Evolutionary conservation across 352 stramenopile species (phyloP), one percentile per base, ranked within the genome.

Genomic region (Phytophthora brassicae): DNA sequence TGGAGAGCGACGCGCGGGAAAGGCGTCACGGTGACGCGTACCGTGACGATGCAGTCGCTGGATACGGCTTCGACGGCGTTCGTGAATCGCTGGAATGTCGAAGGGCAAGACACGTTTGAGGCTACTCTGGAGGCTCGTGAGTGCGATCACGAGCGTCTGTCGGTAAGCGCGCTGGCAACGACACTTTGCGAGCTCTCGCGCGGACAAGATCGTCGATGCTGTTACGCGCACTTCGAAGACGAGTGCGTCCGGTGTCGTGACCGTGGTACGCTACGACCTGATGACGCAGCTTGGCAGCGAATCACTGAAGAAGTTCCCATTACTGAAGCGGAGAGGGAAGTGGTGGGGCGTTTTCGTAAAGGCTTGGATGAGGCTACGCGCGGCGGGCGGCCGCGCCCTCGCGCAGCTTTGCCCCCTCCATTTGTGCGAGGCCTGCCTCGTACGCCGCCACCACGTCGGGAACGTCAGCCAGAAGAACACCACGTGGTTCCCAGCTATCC

Each of bases 371-470:
- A 45, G 14, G 42, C 50, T 46, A 45, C 38, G 36, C 38, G 46
- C 39, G 41, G 23, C 17, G 31, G 6, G 38, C 29, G 12, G 43
- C 14, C 16, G 47, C 31, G 47, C 31, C 46, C 6, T n/a, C n/a
- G n/a, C n/a, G n/a, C n/a, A n/a, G n/a, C n/a, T n/a, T n/a, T n/a
- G n/a, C n/a, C n/a, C n/a, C n/a, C n/a, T n/a, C n/a, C n/a, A n/a
- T n/a, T n/a, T 22, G 6, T 43, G 3, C 13, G 8, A 63, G 35
- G 35, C 17, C 33, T 41, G 55, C 56, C 46, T 64, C 39, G 12
- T 64, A 54, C 33, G 31, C 43, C 20, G 22, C 16, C 29, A 61
- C 43, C 8, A 19, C n/a, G 28, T 54, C 54, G 13, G 47, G 47
- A 23, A 64, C 38, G 39, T 64, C 39, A 0, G 12, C 26, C 0